Evolutionary conservation across 805 yeast species (phyloP), one percentile per base, ranked within the genome.

Genomic region (Nakazawaea siamensis): DNA sequence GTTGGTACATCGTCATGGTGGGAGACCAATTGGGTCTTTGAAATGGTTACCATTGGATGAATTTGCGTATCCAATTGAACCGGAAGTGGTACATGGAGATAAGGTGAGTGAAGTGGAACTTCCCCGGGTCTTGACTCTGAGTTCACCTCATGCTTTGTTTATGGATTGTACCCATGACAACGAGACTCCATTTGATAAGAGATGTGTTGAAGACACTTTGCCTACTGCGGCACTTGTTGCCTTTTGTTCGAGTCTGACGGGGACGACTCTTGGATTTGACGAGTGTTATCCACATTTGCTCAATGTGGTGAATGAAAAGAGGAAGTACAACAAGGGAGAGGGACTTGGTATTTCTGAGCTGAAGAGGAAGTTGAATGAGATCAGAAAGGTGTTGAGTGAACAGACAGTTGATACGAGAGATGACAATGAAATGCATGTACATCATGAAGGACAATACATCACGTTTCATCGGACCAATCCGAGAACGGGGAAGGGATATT

Each of bases 131-230:
- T 64, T 90, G 31, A 65, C 76, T 2, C 66, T 80, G 4, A 72
- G 78, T 29, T 75, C 79, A n/a, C 94, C 95, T 4, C 97, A 87
- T 58, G 96, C 97, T 0, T 64, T 92, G 47, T 81, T 90, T 47
- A 90, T 92, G 97, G 97, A 92, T 52, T 90, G 97, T 50, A 88
- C 97, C 2, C 98, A 90, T 55, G 98, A 90, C 55, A 90, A 90
- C 51, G 92, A 87, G 58, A 80, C 77, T 15, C 95, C 97, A 2
- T 70, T 68, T 28, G 94, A 90, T 47, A 86, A 82, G 58, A 74
- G 97, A 52, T 87, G 96, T 0, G 80, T 85, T 1, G 96, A 88
- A 51, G 98, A 90, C 50, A 88, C 97, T 0, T 65, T 90, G 28
- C 94, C 97, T 8, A 90, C 82, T 49, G 97, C 97, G 3, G 98